These are phyloP conservation scores for Cercospora canescens DNA, from an alignment of 2,329 filamentous ascomycete species.

Conservation along the genomic window DNA sequence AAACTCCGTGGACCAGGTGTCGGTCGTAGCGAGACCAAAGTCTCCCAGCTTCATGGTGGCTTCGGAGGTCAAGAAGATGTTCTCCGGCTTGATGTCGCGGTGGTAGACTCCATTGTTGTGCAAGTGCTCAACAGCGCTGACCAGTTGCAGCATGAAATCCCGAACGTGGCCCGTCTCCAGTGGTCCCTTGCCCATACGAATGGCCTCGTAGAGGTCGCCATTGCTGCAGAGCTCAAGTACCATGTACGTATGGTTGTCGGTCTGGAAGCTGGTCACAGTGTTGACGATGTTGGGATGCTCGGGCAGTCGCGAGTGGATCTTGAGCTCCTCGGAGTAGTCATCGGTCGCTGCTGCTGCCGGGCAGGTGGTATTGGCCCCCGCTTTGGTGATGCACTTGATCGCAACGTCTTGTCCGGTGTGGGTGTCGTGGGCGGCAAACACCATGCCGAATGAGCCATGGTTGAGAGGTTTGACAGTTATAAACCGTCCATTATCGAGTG, in stretches of 20 bases:
- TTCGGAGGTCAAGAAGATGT: conserved; percentile 88
- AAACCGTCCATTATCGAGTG: conserved; percentile 81
- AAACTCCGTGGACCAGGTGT: conserved; percentile 86
- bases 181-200: conserved; percentile 82
- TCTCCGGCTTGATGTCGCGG: conserved; percentile 98
- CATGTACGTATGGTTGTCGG: conserved; percentile 82
- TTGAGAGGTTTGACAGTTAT: conserved; percentile 92
- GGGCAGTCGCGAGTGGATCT: conserved; percentile 76
- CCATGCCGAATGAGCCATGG: conserved; percentile 98
- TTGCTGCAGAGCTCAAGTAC: conserved; percentile 94
- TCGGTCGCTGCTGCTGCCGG: conserved; percentile 71
- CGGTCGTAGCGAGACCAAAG: conserved; percentile 88
- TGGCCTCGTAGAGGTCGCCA: conserved; percentile 96
- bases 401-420: conserved; percentile 78
- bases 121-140: conserved; percentile 86
- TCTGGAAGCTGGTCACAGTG: conserved; percentile 87
- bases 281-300: conserved; percentile 92
- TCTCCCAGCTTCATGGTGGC: conserved; percentile 96
- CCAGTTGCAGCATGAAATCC: conserved; percentile 92
- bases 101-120: conserved; percentile 91
- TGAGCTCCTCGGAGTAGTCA: conserved; percentile 78
- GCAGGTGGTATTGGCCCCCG: conserved; percentile 60
- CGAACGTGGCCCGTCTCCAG: conserved; percentile 95
- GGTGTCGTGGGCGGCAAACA: conserved; percentile 86
- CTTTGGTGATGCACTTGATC: conserved; percentile 95